A percentile compares a stretch with the other conserved stretches of the same genome.
Conservation (phyloP, 2,329 filamentous ascomycete genomes). For the Aspergillus sp. region DNA sequence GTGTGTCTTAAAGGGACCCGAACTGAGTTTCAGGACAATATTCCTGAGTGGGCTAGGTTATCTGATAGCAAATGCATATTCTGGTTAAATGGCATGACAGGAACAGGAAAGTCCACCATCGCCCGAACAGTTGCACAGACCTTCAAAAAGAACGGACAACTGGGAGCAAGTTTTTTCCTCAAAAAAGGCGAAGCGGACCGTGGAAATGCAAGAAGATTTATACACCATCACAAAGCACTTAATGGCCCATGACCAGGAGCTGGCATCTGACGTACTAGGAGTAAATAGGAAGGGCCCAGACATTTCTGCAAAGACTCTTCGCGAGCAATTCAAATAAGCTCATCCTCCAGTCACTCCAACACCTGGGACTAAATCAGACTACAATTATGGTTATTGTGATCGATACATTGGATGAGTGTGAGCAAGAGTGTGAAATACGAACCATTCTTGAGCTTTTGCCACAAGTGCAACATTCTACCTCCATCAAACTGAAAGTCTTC, state of each 20-base stretch:
- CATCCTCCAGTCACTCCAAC: not conserved
- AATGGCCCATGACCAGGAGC: not conserved
- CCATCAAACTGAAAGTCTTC: slow-evolving; percentile 14
- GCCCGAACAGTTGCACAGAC: slow-evolving; percentile 5
- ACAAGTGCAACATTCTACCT: slow-evolving; percentile 1
- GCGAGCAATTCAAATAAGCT: not conserved
- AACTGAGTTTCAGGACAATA: slow-evolving; percentile 17
- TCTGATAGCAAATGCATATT: slow-evolving; percentile 6
- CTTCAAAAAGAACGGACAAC: slow-evolving; percentile 1
- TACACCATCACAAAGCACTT: not conserved
- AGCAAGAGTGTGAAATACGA: slow-evolving; percentile 9
- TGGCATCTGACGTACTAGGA: not conserved
- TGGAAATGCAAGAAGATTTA: not conserved
- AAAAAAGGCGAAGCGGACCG: slow-evolving; percentile 3
- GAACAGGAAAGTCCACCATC: slow-evolving; percentile 12
- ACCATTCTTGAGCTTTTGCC: slow-evolving; percentile 17
- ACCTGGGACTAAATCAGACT: not conserved
- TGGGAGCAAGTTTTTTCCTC: slow-evolving; percentile 15
- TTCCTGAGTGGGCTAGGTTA: slow-evolving; percentile 13
- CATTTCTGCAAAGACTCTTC: not conserved
- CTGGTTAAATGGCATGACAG: slow-evolving; percentile 5
- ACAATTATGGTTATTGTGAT: slow-evolving; percentile 11
- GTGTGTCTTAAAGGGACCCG: slow-evolving; percentile 17
- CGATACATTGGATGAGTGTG: slow-evolving; percentile 23
- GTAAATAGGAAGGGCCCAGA: not conserved